phyloP scores from a whole-genome alignment of 352 stramenopile species.

The Phytophthora vignae region DNA sequence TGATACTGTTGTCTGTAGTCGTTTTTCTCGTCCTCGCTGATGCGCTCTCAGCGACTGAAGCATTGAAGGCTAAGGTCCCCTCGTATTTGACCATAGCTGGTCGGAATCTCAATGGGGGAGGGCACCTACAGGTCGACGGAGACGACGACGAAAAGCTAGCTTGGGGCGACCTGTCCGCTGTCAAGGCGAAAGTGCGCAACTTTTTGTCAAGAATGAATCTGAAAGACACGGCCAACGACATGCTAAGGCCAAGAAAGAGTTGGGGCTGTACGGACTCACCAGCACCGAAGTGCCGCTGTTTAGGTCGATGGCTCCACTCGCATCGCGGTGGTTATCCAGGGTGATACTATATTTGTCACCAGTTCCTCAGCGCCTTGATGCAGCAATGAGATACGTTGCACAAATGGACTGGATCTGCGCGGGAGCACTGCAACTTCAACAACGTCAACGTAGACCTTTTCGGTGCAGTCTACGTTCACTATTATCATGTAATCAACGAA shows the following conservation, averaged over 20 bases:
- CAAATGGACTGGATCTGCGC: too few relatives aligned
- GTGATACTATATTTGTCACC: too few relatives aligned
- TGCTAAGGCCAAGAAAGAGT: neutral
- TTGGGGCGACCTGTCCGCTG: neutral
- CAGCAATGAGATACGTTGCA: too few relatives aligned
- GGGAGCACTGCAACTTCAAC: constrained; percentile 10
- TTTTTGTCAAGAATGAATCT: neutral
- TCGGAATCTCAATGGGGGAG: too few relatives aligned
- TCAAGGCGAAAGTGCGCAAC: neutral
- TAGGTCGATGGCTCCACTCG: too few relatives aligned
- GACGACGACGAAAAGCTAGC: neutral
- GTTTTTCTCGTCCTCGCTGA: neutral
- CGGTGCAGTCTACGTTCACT: constrained; percentile 3
- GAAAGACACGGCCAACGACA: neutral
- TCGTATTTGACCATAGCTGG: neutral
- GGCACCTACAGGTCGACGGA: too few relatives aligned
- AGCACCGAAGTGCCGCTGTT: too few relatives aligned
- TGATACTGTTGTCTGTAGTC: neutral
- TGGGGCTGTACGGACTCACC: neutral
- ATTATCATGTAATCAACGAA: neutral
- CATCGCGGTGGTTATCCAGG: too few relatives aligned
- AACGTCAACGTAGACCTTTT: constrained; percentile 8
- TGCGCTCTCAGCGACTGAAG: too few relatives aligned
- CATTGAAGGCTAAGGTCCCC: neutral
- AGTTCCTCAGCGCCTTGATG: too few relatives aligned